Evolutionary conservation across 1,284 basidiomycete genomes (phyloP).

Genomic region (Megacollybia platyphylla): DNA sequence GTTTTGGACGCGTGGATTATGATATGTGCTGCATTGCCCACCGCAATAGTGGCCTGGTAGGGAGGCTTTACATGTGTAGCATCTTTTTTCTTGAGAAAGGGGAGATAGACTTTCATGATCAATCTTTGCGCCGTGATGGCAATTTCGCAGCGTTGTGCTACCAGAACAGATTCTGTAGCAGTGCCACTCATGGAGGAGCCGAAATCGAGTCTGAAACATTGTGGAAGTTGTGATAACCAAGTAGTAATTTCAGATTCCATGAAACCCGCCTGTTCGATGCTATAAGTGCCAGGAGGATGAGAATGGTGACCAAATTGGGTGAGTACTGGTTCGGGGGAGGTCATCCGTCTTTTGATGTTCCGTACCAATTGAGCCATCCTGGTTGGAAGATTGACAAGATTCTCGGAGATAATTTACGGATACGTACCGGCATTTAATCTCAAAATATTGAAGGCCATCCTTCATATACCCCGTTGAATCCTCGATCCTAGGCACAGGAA

Average conservation of each 20-base stretch:
- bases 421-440: constrained; percentile 23
- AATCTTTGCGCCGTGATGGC: constrained; percentile 44
- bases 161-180: constrained; percentile 15
- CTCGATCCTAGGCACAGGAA: constrained; percentile 12
- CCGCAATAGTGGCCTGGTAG: constrained; percentile 40
- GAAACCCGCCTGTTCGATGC: constrained; percentile 43
- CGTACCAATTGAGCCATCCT: constrained; percentile 21
- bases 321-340: constrained; percentile 3
- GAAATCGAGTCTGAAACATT: constrained; percentile 13
- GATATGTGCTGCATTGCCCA: constrained; percentile 46
- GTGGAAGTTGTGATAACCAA: constrained; percentile 41
- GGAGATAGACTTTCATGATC: constrained; percentile 52
- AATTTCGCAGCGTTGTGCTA: constrained; percentile 44
- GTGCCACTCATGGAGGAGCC: constrained; percentile 2
- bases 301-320: constrained; percentile 5
- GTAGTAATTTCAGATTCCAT: constrained; percentile 41
- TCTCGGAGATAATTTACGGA: constrained; percentile 4
- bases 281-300: constrained; percentile 21
- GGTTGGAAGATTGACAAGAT: not conserved
- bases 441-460: constrained; percentile 16
- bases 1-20: constrained; percentile 37
- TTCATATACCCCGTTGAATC: constrained; percentile 6
- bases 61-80: constrained; percentile 13
- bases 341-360: constrained; percentile 18
- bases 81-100: constrained; percentile 34